Conservation (phyloP, 2,329 filamentous ascomycete species). For the Zymoseptoria tritici region DNA sequence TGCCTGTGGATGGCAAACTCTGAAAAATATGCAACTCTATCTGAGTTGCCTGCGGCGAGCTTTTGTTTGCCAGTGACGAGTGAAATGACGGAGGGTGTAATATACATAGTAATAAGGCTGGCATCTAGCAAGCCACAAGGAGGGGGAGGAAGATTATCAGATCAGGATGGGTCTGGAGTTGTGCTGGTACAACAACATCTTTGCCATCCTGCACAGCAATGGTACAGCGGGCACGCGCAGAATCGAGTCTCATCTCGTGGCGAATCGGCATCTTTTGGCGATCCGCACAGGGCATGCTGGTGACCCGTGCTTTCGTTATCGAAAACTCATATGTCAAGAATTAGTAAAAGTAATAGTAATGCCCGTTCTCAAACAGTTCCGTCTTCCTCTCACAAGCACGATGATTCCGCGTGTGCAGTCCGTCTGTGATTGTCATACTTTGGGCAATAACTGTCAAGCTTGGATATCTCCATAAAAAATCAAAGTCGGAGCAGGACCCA, state of each 20-base stretch:
- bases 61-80: constrained; percentile 3
- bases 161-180: neutral
- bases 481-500: too few species aligned
- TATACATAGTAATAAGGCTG: neutral
- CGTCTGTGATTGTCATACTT: too few species aligned
- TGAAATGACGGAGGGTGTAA: constrained; percentile 14
- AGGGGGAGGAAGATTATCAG: neutral
- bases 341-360: constrained; percentile 8
- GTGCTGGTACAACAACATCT: neutral
- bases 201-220: neutral
- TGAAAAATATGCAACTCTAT: constrained; percentile 3
- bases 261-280: neutral
- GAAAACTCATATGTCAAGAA: constrained; percentile 3
- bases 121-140: neutral
- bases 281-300: constrained; percentile 2
- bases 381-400: neutral
- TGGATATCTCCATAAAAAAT: neutral
- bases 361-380: neutral
- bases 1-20: constrained; percentile 1
- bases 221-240: neutral
- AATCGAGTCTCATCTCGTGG: neutral
- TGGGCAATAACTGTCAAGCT: neutral
- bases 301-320: neutral
- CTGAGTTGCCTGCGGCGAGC: neutral
- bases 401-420: neutral